Conservation (phyloP, 1,284 basidiomycete species). For the Pisolithus thermaeus region DNA sequence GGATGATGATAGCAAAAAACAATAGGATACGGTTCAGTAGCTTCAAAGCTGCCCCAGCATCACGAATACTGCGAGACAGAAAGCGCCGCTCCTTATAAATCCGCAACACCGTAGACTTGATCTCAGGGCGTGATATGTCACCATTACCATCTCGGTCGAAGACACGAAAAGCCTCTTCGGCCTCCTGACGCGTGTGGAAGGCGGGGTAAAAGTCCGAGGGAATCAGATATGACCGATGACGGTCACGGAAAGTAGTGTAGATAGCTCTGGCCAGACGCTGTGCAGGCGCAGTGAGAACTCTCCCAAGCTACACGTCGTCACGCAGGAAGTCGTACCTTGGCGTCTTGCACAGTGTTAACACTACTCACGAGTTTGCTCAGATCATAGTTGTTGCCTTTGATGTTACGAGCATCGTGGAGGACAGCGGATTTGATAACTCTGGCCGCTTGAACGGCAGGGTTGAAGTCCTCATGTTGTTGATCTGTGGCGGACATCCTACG, state of each 20-base stretch:
- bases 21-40: slow-evolving; percentile 60
- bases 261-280: slow-evolving; percentile 66
- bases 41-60: slow-evolving; percentile 58
- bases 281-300: not conserved
- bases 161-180: slow-evolving; percentile 65
- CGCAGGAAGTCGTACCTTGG: slow-evolving; percentile 44
- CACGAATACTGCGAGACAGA: slow-evolving; percentile 66
- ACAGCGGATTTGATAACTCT: slow-evolving; percentile 62
- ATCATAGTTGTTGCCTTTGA: slow-evolving; percentile 47
- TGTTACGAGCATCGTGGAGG: slow-evolving; percentile 68
- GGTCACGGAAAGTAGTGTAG: slow-evolving; percentile 56
- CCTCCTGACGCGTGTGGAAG: slow-evolving; percentile 51
- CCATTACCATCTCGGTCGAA: slow-evolving; percentile 76
- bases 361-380: slow-evolving; percentile 40
- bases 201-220: slow-evolving; percentile 68
- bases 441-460: slow-evolving; percentile 48
- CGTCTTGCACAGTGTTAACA: slow-evolving; percentile 53
- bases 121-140: slow-evolving; percentile 71
- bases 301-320: not conserved
- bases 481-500: slow-evolving; percentile 10
- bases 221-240: slow-evolving; percentile 54
- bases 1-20: slow-evolving; percentile 52
- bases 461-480: slow-evolving; percentile 26
- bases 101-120: slow-evolving; percentile 65
- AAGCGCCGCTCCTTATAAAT: slow-evolving; percentile 74